These are phyloP conservation scores for Arxiozyma bovina DNA, from an alignment of 1,139 yeast species.

Conservation along the genomic window DNA sequence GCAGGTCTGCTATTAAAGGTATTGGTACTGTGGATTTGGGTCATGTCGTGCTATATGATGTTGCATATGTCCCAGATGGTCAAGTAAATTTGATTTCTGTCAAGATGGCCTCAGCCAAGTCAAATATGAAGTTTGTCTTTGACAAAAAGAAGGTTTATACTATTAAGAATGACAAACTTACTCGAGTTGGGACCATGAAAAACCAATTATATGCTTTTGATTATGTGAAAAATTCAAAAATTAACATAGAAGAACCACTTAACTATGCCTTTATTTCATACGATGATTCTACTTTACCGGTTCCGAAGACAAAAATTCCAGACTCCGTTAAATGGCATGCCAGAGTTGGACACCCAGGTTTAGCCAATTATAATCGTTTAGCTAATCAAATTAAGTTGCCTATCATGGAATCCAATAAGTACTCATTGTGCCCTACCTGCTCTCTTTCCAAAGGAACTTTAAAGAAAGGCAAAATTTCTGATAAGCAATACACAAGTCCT, in stretches of 20 bases:
- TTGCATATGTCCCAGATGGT: not conserved
- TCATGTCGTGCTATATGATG: not conserved
- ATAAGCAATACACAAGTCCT: not conserved
- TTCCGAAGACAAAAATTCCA: not conserved
- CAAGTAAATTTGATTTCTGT: not conserved
- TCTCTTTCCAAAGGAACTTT: not conserved
- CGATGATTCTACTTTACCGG: not conserved
- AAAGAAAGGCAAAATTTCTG: not conserved
- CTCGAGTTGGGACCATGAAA: not conserved
- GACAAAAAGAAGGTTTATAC: not conserved
- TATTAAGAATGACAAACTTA: too few relatives aligned
- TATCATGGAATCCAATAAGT: too few relatives aligned
- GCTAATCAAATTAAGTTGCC: not conserved
- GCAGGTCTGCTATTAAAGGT: not conserved
- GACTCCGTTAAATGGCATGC: not conserved
- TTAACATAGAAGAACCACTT: not conserved
- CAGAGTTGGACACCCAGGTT: slow-evolving; percentile 2
- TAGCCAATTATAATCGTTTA: not conserved
- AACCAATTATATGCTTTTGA: not conserved
- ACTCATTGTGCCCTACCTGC: slow-evolving; percentile 2
- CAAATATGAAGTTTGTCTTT: not conserved
- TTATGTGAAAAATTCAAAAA: too few relatives aligned
- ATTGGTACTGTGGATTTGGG: not conserved
- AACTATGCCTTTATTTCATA: not conserved
- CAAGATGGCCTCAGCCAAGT: not conserved